phyloP scores from a whole-genome alignment of 2,329 filamentous ascomycete genomes.

The Verticillium zaregamsianum region DNA sequence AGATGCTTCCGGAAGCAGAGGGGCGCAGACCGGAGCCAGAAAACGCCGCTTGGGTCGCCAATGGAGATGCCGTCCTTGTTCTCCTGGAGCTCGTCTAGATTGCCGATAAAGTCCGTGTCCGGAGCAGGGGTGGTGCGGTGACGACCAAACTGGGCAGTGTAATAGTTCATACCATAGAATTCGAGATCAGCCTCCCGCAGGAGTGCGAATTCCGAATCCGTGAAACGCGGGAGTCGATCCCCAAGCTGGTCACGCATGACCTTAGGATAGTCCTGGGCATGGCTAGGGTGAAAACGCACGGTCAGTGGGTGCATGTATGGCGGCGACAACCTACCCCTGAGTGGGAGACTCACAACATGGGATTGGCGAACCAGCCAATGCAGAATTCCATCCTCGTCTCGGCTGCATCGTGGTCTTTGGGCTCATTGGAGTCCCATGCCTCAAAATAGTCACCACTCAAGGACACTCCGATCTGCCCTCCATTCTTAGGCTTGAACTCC shows the following conservation, averaged over 20 bases:
- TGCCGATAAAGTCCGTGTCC: conserved; percentile 66
- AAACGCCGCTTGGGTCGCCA: conserved; percentile 75
- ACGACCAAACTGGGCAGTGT: conserved; percentile 83
- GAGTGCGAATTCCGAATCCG: conserved; percentile 64
- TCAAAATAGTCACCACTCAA: conserved; percentile 81
- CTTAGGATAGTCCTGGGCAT: conserved; percentile 70
- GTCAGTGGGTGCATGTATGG: background rate
- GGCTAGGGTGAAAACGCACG: conserved; percentile 21
- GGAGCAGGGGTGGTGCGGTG: conserved; percentile 60
- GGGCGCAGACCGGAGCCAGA: conserved; percentile 75
- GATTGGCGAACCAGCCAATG: conserved; percentile 85
- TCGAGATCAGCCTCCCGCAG: conserved; percentile 61
- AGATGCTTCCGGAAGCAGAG: conserved; percentile 74
- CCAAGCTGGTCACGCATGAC: conserved; percentile 81
- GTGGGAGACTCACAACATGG: conserved; percentile 53
- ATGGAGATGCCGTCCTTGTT: conserved; percentile 71
- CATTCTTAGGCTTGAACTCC: conserved; percentile 71
- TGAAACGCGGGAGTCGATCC: conserved; percentile 70
- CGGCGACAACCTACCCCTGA: background rate
- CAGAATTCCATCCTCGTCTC: conserved; percentile 82
- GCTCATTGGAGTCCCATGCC: conserved; percentile 68
- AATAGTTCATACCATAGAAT: conserved; percentile 95
- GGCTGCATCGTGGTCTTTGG: conserved; percentile 69
- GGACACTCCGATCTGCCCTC: conserved; percentile 81
- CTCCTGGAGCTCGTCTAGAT: conserved; percentile 67